Evolutionary conservation across 257 asterid species (phyloP).

Genomic region (Pogostemon cablin): DNA sequence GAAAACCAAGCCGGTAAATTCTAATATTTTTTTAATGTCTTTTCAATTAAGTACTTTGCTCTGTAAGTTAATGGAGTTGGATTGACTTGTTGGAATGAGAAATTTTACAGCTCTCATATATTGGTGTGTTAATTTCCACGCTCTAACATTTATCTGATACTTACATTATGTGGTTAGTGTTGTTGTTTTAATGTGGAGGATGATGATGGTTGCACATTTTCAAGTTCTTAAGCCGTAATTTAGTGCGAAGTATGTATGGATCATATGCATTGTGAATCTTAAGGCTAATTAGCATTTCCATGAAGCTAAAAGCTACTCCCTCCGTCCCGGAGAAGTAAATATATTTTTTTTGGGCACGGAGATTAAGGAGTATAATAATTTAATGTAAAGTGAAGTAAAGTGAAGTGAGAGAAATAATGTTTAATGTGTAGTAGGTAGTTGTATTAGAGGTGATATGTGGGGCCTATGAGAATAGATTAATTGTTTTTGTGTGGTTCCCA

Average conservation of each 20-base stretch:
- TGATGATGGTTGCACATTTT: not conserved
- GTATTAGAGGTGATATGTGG: too few species aligned
- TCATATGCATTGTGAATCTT: not conserved
- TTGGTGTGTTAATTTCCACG: not conserved
- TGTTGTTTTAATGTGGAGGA: not conserved
- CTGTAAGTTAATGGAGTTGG: slow-evolving; percentile 12
- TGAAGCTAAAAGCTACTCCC: not conserved
- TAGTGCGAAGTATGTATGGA: not conserved
- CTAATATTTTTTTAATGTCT: not conserved
- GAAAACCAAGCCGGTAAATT: slow-evolving; percentile 58
- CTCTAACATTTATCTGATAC: not conserved
- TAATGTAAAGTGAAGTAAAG: too few species aligned
- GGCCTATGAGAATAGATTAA: too few species aligned
- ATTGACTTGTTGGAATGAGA: slow-evolving; percentile 6
- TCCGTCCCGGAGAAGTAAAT: too few species aligned
- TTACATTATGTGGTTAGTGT: not conserved
- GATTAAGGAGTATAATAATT: too few species aligned
- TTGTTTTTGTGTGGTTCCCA: too few species aligned
- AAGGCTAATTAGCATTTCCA: slow-evolving; percentile 2
- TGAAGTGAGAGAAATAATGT: too few species aligned
- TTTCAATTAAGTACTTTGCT: not conserved
- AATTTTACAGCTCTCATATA: not conserved
- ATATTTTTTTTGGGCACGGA: too few species aligned
- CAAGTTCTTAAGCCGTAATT: not conserved
- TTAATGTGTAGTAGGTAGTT: too few species aligned